Evolutionary conservation across 805 yeast species (phyloP).

Genomic region (Hanseniaspora nectarophila): DNA sequence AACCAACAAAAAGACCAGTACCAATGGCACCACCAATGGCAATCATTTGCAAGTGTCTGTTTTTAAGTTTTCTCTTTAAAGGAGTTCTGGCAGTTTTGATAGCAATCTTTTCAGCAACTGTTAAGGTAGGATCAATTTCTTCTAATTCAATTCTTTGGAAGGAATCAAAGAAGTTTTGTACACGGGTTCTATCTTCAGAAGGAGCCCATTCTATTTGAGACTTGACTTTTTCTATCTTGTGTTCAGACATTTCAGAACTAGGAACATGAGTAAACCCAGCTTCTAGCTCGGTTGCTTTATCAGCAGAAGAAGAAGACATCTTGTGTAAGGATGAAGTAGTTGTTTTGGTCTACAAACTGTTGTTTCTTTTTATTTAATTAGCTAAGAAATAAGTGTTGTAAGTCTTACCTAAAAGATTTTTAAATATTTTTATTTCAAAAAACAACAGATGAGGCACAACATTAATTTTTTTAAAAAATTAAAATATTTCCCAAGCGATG

Average conservation of each 20-base stretch:
- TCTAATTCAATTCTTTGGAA: slow-evolving; percentile 33
- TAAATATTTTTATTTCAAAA: too few species aligned
- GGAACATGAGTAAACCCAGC: background rate
- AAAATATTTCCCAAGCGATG: too few species aligned
- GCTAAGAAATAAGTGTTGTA: too few species aligned
- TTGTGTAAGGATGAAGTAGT: background rate
- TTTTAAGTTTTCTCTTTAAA: slow-evolving; percentile 40
- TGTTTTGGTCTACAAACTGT: background rate
- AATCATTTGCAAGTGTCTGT: slow-evolving; percentile 50
- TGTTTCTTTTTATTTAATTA: background rate
- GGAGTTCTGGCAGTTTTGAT: slow-evolving; percentile 43
- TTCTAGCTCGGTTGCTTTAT: background rate
- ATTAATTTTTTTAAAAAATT: too few species aligned
- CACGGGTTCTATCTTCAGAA: slow-evolving; percentile 15
- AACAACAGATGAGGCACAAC: too few species aligned
- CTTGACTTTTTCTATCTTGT: slow-evolving; percentile 3
- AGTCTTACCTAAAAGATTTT: too few species aligned
- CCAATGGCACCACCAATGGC: slow-evolving; percentile 66
- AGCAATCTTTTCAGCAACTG: slow-evolving; percentile 37
- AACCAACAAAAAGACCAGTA: slow-evolving; percentile 64
- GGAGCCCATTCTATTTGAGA: slow-evolving; percentile 11
- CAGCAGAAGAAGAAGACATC: background rate
- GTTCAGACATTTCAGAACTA: background rate
- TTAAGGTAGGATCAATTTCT: slow-evolving; percentile 32
- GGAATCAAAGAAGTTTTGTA: slow-evolving; percentile 39